Conservation (phyloP, 208 protist species). For the Trypanosoma cruzi region DNA sequence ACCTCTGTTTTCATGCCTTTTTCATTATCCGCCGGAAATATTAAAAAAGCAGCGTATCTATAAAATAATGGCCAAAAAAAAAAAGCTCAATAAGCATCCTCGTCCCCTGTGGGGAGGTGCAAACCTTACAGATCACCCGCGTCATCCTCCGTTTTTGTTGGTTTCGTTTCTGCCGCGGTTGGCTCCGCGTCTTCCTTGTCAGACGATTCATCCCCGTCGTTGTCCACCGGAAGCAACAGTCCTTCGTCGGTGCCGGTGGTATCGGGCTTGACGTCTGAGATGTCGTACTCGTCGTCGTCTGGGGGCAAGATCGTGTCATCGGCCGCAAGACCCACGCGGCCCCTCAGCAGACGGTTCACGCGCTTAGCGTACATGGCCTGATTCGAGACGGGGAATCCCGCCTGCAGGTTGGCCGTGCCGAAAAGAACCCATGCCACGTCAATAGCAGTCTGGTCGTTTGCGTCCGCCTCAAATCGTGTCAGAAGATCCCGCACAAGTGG, state of each 20-base stretch:
- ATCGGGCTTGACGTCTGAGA: slow-evolving; percentile 38
- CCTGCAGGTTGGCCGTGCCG: slow-evolving; percentile 94
- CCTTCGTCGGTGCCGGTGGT: slow-evolving; percentile 23
- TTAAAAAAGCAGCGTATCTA: too few relatives aligned
- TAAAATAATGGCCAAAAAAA: slow-evolving; percentile 11
- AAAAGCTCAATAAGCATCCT: not conserved
- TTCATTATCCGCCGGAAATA: too few relatives aligned
- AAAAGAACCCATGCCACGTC: slow-evolving; percentile 96
- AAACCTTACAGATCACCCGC: slow-evolving; percentile 21
- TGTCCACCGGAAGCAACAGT: slow-evolving; percentile 37
- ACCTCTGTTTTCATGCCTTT: too few relatives aligned
- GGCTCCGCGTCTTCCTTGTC: not conserved
- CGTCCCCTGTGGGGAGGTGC: slow-evolving; percentile 3
- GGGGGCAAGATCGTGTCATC: slow-evolving; percentile 71
- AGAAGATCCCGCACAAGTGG: slow-evolving; percentile 95
- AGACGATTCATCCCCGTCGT: slow-evolving; percentile 25
- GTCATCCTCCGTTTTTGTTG: slow-evolving; percentile 1
- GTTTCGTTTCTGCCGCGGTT: slow-evolving; percentile 3
- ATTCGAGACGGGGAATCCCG: slow-evolving; percentile 94
- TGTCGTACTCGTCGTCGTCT: slow-evolving; percentile 77
- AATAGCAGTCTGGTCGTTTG: slow-evolving; percentile 78
- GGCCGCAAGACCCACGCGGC: slow-evolving; percentile 76
- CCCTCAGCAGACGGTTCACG: slow-evolving; percentile 89
- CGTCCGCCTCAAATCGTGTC: slow-evolving; percentile 78
- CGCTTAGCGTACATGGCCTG: slow-evolving; percentile 75